These are phyloP conservation scores for Lasiodiplodia sp. DNA, from an alignment of 2,329 filamentous ascomycete genomes.

Conservation along the genomic window DNA sequence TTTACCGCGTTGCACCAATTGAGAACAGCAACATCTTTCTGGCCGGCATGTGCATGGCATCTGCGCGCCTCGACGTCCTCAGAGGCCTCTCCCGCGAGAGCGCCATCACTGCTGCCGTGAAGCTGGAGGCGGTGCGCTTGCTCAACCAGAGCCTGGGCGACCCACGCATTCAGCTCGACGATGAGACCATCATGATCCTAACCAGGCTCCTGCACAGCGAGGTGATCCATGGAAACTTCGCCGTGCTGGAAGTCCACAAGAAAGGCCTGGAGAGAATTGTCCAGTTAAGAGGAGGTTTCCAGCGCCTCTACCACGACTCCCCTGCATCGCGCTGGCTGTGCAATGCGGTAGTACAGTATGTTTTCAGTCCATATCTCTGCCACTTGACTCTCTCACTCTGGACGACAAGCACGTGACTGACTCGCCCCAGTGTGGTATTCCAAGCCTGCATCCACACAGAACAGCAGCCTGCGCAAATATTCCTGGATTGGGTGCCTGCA, in stretches of 20 bases:
- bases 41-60: slow-evolving; percentile 22
- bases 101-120: slow-evolving; percentile 19
- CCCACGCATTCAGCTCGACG: not conserved
- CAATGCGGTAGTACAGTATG: slow-evolving; percentile 13
- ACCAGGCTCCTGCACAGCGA: slow-evolving; percentile 13
- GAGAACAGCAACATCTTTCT: slow-evolving; percentile 20
- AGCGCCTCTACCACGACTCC: slow-evolving; percentile 13
- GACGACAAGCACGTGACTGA: not conserved
- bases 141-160: slow-evolving; percentile 16
- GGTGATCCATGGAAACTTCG: slow-evolving; percentile 12
- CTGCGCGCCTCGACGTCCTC: slow-evolving; percentile 14
- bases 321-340: slow-evolving; percentile 19
- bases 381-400: not conserved
- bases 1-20: slow-evolving; percentile 19
- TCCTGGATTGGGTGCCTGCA: slow-evolving; percentile 4
- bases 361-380: not conserved
- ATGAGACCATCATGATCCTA: slow-evolving; percentile 20
- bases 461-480: slow-evolving; percentile 12
- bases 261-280: slow-evolving; percentile 15
- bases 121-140: slow-evolving; percentile 15
- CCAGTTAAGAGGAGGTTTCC: slow-evolving; percentile 9
- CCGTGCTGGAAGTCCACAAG: slow-evolving; percentile 18
- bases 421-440: not conserved
- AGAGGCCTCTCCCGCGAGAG: slow-evolving; percentile 11
- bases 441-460: slow-evolving; percentile 19